Base-by-base conservation (phyloP, 169 alveolate genomes). In the Plasmodium fragile region DNA sequence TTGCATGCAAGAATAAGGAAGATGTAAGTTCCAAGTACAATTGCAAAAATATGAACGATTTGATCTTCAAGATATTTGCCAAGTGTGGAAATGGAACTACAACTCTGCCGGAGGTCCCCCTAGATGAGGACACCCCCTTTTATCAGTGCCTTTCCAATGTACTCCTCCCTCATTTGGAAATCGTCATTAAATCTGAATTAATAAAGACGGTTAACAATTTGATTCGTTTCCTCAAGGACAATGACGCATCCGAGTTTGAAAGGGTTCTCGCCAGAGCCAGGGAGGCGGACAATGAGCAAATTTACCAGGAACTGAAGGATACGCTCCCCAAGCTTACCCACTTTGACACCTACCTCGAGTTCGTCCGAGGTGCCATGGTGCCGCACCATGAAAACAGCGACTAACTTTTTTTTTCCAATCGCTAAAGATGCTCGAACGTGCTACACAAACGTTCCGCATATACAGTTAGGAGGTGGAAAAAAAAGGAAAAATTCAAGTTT, bases 301-400 rank as follows among this genome's bases (percentile, higher is more conserved):
- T 85, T 49, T 85, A 85, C 52, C 25, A 53, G 7, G 52, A 55
- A 3, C 18, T 85, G 59, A 85, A 85, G 32, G 70, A 36, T 53
- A 75, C 53, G 4, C 34, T 75, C 69, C 93, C 93, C 28, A 85
- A 53, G 1, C 16, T 85, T 8, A 85, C 79, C 6, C 79, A 85
- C 79, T 85, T 85, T 75, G 55, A 77, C 41, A 85, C 36, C 45
- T 85, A 73, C 69, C 93, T 85, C 13, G 93, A 85, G 49, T 77
- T 85, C 32, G 82, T 75, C 32, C 22, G 22, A 49, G 59, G 59
- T 49, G 2, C 59, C 22, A 11, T 49, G 59, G 22, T 13, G 59
- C 22, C 59, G 4, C 7, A 6, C 30, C 75, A 22, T 8, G 75
- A 65, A 6, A 22, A 22, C 7, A 28, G 36, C 30, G 36, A n/a